A percentile compares a stretch with the other conserved stretches of the same genome.
Conservation (phyloP, 306 rosid genomes). For the Pyrus bretschneideri region DNA sequence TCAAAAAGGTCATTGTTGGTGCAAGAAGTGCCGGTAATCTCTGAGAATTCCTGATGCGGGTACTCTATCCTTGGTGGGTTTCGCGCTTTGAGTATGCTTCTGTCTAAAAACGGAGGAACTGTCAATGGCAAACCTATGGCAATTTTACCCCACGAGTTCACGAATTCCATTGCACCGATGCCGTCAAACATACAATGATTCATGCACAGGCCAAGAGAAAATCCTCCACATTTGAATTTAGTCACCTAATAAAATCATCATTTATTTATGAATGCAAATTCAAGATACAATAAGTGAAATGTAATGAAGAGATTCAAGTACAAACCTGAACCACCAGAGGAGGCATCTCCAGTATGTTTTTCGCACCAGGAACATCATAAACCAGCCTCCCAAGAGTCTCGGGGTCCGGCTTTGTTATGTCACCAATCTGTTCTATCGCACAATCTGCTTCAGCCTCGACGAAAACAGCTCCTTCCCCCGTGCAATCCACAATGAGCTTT, state of each 20-base stretch:
- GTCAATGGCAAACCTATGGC: slow-evolving; percentile 55
- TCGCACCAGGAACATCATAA: slow-evolving; percentile 55
- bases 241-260: slow-evolving; percentile 42
- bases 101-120: slow-evolving; percentile 48
- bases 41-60: slow-evolving; percentile 51
- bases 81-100: slow-evolving; percentile 59
- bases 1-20: slow-evolving; percentile 20
- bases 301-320: not conserved
- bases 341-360: slow-evolving; percentile 65
- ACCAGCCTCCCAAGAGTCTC: slow-evolving; percentile 51
- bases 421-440: slow-evolving; percentile 54
- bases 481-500: slow-evolving; percentile 63
- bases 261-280: not conserved
- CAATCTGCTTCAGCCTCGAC: slow-evolving; percentile 76
- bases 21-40: slow-evolving; percentile 46
- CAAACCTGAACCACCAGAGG: slow-evolving; percentile 70
- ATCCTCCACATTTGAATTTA: slow-evolving; percentile 77
- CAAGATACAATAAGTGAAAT: not conserved
- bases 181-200: slow-evolving; percentile 77
- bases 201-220: slow-evolving; percentile 50
- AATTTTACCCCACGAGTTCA: slow-evolving; percentile 63
- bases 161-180: slow-evolving; percentile 62
- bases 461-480: slow-evolving; percentile 69
- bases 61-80: slow-evolving; percentile 54
- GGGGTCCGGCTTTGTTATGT: slow-evolving; percentile 68